Base-by-base conservation (phyloP, 768 basidiomycete species). In the Trametes elegans region DNA sequence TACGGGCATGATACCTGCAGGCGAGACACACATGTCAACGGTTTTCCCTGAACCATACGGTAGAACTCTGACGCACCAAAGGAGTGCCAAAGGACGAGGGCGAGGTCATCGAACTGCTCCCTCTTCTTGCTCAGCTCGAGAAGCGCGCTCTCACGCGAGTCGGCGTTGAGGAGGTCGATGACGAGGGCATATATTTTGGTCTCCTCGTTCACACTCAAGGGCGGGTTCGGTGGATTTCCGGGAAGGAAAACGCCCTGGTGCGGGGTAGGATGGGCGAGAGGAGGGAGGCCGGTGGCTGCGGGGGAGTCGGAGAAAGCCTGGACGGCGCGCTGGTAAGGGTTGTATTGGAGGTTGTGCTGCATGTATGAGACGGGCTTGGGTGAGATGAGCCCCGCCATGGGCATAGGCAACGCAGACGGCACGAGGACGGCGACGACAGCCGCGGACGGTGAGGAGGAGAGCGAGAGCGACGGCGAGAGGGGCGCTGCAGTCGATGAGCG, bases 51-150 rank as follows among this genome's bases (percentile, higher is more conserved):
- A 38, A 21, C 28, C 13, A 13, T 29, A 32, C 42, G 43, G 26
- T 24, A 24, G 53, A 49, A 10, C 19, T n/a, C 18, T 42, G 18
- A 69, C 76, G 53, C 61, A 96, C 96, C 96, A 66, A 98, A 99
- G 2, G 94, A 94, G 66, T 98, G 95, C 97, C 97, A 99, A 7
- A 99, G 79, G 23, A 99, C 91, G 38, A 98, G 80, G 2, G 97
- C 97, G 41, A 99, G 84, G 73, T 99, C 95, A 68, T 99, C 97
- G 68, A 96, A 98, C 72, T 98, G 95, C 73, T 98, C 97, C 59
- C 97, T 78, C 77, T 98, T 98, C 81, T 99, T 98, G 75, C 93
- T 96, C 65, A 99, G 78, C 74, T 99, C 97, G 49, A 98, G 78
- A 44, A 99, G 76, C 2, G 97, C 96, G 2, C 79, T 79, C 68